A percentile compares a stretch with the other conserved stretches of the same genome.
These are phyloP conservation scores for Diaporthe sp. DNA, from an alignment of 2,329 filamentous ascomycete genomes.

Conservation along the genomic window DNA sequence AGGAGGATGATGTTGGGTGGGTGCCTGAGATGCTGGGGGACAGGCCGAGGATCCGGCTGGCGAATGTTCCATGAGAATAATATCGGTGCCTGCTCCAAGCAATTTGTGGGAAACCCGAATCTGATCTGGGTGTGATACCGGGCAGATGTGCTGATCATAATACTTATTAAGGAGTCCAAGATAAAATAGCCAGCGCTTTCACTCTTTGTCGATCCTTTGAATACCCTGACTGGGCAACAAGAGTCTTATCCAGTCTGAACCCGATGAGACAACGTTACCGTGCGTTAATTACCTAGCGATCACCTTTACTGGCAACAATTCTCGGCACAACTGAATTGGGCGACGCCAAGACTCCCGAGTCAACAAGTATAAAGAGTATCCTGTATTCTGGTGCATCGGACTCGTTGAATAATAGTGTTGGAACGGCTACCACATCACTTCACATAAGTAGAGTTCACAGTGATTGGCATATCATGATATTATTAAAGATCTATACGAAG, in stretches of 20 bases:
- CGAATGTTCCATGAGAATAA: background rate
- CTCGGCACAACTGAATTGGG: background rate
- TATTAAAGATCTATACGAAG: background rate
- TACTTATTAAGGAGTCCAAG: too few species aligned
- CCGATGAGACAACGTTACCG: background rate
- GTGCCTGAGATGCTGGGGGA: slow-evolving; percentile 9
- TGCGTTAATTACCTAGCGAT: too few species aligned
- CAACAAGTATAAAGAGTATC: accelerated
- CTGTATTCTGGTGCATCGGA: background rate
- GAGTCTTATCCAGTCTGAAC: background rate
- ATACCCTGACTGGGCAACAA: background rate
- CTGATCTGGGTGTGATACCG: accelerated
- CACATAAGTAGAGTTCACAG: accelerated
- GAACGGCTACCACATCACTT: too few species aligned
- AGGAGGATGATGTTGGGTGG: slow-evolving; percentile 3
- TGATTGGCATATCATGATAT: background rate
- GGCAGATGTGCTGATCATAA: background rate
- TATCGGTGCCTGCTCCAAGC: background rate
- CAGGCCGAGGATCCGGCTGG: background rate
- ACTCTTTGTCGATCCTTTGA: background rate
- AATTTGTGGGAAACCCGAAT: too few species aligned
- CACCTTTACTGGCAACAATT: background rate
- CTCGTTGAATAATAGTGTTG: too few species aligned
- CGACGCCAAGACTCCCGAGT: background rate
- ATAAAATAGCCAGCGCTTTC: background rate